Evolutionary conservation across 306 rosid genomes (phyloP).

Genomic region (Cicer pinnatifidum): DNA sequence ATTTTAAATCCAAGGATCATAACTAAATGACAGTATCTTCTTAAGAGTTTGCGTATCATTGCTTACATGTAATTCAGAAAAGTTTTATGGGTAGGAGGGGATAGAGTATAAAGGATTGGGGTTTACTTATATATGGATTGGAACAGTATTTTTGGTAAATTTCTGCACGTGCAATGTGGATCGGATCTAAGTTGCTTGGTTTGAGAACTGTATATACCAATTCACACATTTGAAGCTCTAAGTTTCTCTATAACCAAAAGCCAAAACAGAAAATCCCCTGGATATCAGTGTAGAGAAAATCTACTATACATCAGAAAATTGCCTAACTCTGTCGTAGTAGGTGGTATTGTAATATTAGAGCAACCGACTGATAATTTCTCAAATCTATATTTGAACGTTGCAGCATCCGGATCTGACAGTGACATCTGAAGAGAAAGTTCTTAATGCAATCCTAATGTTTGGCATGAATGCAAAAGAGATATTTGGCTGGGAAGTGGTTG

Average conservation of each 20-base stretch:
- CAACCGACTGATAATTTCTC: constrained; percentile 35
- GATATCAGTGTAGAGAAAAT: constrained; percentile 20
- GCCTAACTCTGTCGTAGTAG: constrained; percentile 22
- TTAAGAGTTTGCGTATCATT: constrained; percentile 1
- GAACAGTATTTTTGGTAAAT: constrained; percentile 26
- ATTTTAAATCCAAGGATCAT: constrained; percentile 40
- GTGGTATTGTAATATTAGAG: constrained; percentile 11
- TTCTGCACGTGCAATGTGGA: constrained; percentile 31
- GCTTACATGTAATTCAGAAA: constrained; percentile 22
- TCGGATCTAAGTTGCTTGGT: constrained; percentile 28
- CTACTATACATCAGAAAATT: constrained; percentile 29
- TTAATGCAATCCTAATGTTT: constrained; percentile 83
- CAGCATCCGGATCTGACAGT: constrained; percentile 97
- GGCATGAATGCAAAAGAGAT: constrained; percentile 69
- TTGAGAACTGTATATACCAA: constrained; percentile 26
- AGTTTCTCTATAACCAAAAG: constrained; percentile 11
- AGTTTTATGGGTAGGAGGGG: constrained; percentile 6
- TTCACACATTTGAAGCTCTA: constrained; percentile 35
- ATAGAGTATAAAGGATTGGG: constrained; percentile 13
- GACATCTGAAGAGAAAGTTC: constrained; percentile 93
- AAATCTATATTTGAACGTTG: constrained; percentile 48
- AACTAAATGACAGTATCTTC: constrained; percentile 35
- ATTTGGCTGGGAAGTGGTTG: constrained; percentile 78
- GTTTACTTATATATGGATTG: constrained; percentile 19
- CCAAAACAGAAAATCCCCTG: constrained; percentile 21